A percentile compares a stretch with the other conserved stretches of the same genome.
Evolutionary conservation across 1,284 basidiomycete genomes (phyloP).

Genomic region (Ganoderma resinaceum): DNA sequence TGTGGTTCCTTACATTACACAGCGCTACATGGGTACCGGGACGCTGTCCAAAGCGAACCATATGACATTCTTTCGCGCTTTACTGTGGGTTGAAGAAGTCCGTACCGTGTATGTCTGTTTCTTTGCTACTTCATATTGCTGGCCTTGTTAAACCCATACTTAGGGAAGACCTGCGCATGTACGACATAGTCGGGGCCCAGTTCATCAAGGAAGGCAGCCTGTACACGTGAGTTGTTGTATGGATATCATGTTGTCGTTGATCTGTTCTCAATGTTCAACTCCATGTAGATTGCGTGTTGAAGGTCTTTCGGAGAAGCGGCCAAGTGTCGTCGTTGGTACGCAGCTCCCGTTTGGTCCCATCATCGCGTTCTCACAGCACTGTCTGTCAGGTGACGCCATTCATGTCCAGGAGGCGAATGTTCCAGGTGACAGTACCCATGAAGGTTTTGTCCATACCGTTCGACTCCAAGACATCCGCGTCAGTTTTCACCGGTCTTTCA

Average conservation of each 20-base stretch:
- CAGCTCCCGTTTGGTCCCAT: neutral
- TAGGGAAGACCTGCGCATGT: slow-evolving; percentile 62
- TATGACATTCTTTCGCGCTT: neutral
- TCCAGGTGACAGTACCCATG: slow-evolving; percentile 54
- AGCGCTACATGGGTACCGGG: slow-evolving; percentile 44
- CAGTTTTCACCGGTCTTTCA: slow-evolving; percentile 56
- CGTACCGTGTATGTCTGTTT: slow-evolving; percentile 1
- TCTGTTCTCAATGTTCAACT: neutral
- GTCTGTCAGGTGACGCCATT: slow-evolving; percentile 56
- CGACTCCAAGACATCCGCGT: slow-evolving; percentile 58
- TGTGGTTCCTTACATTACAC: slow-evolving; percentile 19
- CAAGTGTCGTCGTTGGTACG: slow-evolving; percentile 66
- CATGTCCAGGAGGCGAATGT: slow-evolving; percentile 54
- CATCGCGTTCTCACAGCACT: neutral
- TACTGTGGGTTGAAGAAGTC: slow-evolving; percentile 11
- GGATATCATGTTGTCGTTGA: neutral
- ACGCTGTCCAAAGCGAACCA: slow-evolving; percentile 1
- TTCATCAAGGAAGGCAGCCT: slow-evolving; percentile 44
- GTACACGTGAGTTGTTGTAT: slow-evolving; percentile 51
- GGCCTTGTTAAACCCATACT: neutral
- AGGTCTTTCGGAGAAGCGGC: slow-evolving; percentile 70
- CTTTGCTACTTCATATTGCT: neutral
- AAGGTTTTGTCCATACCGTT: slow-evolving; percentile 64
- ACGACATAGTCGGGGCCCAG: slow-evolving; percentile 55
- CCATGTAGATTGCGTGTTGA: slow-evolving; percentile 57